Evolutionary conservation across 805 yeast species (phyloP), one percentile per base, ranked within the genome.

Genomic region (Yarrowia sp.): DNA sequence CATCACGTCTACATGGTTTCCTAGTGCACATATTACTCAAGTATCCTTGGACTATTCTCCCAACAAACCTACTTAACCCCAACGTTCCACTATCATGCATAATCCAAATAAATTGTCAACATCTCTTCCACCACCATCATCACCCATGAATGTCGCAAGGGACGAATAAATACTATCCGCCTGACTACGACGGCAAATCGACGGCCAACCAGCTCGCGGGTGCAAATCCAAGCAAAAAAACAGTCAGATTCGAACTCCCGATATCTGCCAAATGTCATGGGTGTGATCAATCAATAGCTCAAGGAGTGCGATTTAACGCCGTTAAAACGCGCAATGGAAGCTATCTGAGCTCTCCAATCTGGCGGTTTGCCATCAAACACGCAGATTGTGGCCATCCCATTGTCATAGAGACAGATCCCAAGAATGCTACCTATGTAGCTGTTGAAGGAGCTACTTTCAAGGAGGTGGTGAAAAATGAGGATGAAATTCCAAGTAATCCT

Each of bases 261-360:
- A 72, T 71, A 33, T 70, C 70, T 68, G 70, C 76, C 14, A 70
- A 70, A 68, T 76, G 79, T 55, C 52, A 40, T 15, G 47, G 68
- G n/a, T 76, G 79, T 66, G 70, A 71, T 12, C 70, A 66, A 19
- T 66, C 70, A 38, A 68, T 76, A 13, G 74, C 74, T 8, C 70
- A 70, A 50, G 79, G 79, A 24, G 71, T 71, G 10, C 70, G 79
- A 20, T 76, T 68, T 69, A 76, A 76, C 67, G 79, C 79, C 6
- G 75, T 71, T 50, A 76, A 76, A 69, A 69, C 69, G n/a, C 70
- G 68, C 46, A 65, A 67, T 30, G 79, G 79, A 3, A 55, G 56
- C 42, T 76, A 76, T 46, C 73, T 70, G 36, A 65, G 77, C 14
- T 73, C 75, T 17, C 73, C 77, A 13, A 73, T 76, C 4, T 76